Evolutionary conservation across 352 stramenopile species (phyloP).

Genomic region (Elongisporangium anandrum): DNA sequence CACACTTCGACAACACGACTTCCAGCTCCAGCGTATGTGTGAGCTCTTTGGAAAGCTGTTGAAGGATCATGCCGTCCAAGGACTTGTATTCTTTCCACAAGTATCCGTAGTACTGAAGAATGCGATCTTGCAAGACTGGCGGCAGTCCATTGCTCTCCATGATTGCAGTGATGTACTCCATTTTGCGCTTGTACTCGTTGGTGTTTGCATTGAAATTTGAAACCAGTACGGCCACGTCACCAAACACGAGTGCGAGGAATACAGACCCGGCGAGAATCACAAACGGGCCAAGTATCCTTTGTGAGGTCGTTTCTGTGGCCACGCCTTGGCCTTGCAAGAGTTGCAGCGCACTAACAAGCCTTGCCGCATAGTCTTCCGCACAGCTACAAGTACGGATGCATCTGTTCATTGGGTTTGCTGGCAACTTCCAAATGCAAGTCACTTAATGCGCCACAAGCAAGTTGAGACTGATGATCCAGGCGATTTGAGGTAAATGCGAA

Average conservation of each 20-base stretch:
- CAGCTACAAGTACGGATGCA: neutral
- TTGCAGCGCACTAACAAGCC: constrained; percentile 43
- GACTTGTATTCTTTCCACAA: constrained; percentile 64
- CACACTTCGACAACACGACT: constrained; percentile 72
- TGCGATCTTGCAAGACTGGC: constrained; percentile 36
- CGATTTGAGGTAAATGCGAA: constrained; percentile 33
- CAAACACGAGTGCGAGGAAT: constrained; percentile 56
- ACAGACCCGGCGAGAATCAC: constrained; percentile 46
- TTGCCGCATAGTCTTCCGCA: constrained; percentile 18
- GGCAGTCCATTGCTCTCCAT: constrained; percentile 58
- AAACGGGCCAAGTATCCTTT: constrained; percentile 41
- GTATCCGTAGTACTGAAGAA: constrained; percentile 65
- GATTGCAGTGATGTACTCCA: constrained; percentile 52
- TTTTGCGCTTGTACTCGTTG: constrained; percentile 59
- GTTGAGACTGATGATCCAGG: constrained; percentile 25
- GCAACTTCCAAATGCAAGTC: constrained; percentile 44
- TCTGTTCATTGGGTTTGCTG: constrained; percentile 9
- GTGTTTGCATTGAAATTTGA: constrained; percentile 51
- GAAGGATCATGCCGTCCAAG: constrained; percentile 46
- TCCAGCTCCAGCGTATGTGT: constrained; percentile 52
- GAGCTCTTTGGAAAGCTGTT: constrained; percentile 39
- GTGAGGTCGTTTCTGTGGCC: constrained; percentile 8
- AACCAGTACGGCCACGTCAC: constrained; percentile 54
- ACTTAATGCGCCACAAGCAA: constrained; percentile 44
- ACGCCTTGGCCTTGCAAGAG: constrained; percentile 56